Evolutionary conservation across 2,329 filamentous ascomycete genomes (phyloP).

Genomic region (Pseudopithomyces chartarum): DNA sequence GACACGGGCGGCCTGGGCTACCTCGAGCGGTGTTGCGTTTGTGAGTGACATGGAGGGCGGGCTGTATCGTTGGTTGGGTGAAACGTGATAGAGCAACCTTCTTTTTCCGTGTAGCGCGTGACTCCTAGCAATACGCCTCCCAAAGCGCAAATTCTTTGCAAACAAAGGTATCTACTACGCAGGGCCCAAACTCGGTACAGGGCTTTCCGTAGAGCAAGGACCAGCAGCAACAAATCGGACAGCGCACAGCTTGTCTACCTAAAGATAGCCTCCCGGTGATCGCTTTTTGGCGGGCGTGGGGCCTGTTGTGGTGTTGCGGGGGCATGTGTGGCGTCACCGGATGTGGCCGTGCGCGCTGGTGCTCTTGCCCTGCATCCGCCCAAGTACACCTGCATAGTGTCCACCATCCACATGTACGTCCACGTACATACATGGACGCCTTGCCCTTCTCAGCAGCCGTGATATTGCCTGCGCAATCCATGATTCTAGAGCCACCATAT

Average conservation of each 20-base stretch:
- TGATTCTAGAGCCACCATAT: background rate
- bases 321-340: conserved; percentile 12
- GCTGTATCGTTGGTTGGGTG: conserved; percentile 5
- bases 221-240: conserved; percentile 21
- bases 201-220: too few species aligned
- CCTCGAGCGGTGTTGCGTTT: conserved; percentile 77
- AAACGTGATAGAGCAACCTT: conserved; percentile 7
- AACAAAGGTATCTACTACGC: conserved; percentile 20
- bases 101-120: conserved; percentile 24
- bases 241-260: conserved; percentile 18
- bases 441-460: background rate
- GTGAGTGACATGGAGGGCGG: conserved; percentile 74
- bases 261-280: conserved; percentile 25
- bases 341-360: conserved; percentile 1
- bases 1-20: conserved; percentile 76
- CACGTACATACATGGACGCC: too few species aligned
- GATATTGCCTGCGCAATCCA: conserved; percentile 16
- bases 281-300: background rate
- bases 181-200: conserved; percentile 16
- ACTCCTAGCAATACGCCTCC: conserved; percentile 30
- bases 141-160: conserved; percentile 16
- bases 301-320: conserved; percentile 30
- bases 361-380: conserved; percentile 5
- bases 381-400: too few species aligned
- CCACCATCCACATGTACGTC: too few species aligned